These are phyloP conservation scores for Psidium guajava DNA, from an alignment of 345 rosid genomes.

Conservation along the genomic window DNA sequence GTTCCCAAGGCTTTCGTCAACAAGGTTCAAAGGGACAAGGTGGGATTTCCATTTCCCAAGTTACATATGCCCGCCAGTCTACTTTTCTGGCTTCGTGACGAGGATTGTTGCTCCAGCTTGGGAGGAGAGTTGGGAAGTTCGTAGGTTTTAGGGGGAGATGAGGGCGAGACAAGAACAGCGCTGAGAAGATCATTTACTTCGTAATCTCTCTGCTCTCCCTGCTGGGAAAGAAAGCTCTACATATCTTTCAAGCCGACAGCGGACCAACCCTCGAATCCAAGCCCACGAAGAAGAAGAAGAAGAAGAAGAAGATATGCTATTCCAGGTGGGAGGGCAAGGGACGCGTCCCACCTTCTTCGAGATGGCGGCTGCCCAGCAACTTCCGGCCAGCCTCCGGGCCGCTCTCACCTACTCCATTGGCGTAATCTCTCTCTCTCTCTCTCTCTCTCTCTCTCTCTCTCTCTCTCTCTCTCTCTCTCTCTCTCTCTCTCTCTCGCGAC, in stretches of 20 bases:
- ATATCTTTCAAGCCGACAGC: neutral
- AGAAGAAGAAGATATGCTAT: slow-evolving; percentile 50
- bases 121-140: neutral
- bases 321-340: slow-evolving; percentile 99
- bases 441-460: neutral
- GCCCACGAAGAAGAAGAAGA: neutral
- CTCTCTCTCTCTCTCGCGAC: neutral
- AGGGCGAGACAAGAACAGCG: neutral
- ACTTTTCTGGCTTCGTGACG: neutral
- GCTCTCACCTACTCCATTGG: slow-evolving; percentile 95
- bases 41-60: neutral
- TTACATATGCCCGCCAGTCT: neutral
- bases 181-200: neutral
- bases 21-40: neutral
- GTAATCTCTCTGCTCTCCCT: neutral
- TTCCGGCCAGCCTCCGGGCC: slow-evolving; percentile 93
- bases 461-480: neutral
- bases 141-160: neutral
- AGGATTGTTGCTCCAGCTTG: neutral
- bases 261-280: neutral
- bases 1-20: neutral
- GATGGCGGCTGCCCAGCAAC: slow-evolving; percentile 99
- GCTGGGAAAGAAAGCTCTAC: neutral
- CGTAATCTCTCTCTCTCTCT: slow-evolving; percentile 23
- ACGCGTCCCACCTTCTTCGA: slow-evolving; percentile 98